Evolutionary conservation across 1,284 basidiomycete genomes (phyloP).

Genomic region (Trichosporon ovoides): DNA sequence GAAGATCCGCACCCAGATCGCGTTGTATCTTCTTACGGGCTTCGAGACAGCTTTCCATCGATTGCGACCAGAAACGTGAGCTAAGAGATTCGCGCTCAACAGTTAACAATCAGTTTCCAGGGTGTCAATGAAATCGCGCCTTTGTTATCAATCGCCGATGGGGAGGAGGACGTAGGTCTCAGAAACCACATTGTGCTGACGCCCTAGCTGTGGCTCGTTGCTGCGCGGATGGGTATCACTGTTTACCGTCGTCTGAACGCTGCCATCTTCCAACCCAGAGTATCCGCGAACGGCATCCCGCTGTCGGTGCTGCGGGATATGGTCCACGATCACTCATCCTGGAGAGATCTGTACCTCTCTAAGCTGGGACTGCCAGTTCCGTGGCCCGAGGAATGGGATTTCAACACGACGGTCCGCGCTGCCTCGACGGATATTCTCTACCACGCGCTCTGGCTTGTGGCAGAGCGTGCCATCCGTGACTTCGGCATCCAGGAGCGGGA

Average conservation of each 20-base stretch:
- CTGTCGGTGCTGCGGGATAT: slow-evolving; percentile 59
- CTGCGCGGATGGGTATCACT: slow-evolving; percentile 70
- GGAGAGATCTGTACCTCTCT: slow-evolving; percentile 69
- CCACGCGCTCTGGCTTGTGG: slow-evolving; percentile 70
- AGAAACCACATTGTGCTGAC: background rate
- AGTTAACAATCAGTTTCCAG: background rate
- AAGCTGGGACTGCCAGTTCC: slow-evolving; percentile 76
- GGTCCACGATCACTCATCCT: slow-evolving; percentile 60
- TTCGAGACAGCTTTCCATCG: slow-evolving; percentile 60
- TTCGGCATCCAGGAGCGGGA: slow-evolving; percentile 64
- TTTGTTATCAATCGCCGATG: slow-evolving; percentile 3
- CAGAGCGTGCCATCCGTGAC: slow-evolving; percentile 59
- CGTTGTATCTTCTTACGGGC: slow-evolving; percentile 56
- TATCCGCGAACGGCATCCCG: slow-evolving; percentile 68
- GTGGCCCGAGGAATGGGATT: slow-evolving; percentile 81
- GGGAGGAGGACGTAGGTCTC: slow-evolving; percentile 55
- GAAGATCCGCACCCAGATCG: slow-evolving; percentile 20
- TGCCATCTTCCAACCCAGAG: slow-evolving; percentile 69
- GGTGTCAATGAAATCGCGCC: slow-evolving; percentile 1
- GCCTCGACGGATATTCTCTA: slow-evolving; percentile 80
- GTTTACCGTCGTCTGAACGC: slow-evolving; percentile 71
- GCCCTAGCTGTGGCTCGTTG: slow-evolving; percentile 49
- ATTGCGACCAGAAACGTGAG: slow-evolving; percentile 53
- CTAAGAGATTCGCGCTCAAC: no score
- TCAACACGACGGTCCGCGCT: slow-evolving; percentile 69